Evolutionary conservation across 306 rosid species (phyloP).

Genomic region (Cyclanthera cordifolia): DNA sequence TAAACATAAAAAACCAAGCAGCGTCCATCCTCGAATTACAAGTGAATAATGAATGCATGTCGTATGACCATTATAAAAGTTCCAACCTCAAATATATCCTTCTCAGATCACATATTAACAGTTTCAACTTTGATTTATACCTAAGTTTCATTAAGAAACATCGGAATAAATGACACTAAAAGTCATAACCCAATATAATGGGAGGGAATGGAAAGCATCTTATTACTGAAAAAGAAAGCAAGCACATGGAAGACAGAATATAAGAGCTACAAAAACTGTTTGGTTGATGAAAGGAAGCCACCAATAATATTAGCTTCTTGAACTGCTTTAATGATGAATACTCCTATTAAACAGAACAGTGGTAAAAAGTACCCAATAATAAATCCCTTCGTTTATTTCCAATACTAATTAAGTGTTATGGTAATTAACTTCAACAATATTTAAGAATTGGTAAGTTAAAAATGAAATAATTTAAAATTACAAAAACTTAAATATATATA

Average conservation of each 20-base stretch:
- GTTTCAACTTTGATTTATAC: background rate
- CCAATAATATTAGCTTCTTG: background rate
- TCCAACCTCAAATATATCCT: background rate
- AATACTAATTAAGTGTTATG: background rate
- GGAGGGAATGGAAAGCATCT: background rate
- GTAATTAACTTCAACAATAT: background rate
- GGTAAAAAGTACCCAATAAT: background rate
- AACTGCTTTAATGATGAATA: background rate
- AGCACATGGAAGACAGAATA: background rate
- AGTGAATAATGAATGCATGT: background rate
- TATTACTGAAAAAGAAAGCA: background rate
- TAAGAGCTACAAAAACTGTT: background rate
- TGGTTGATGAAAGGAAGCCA: too few relatives aligned
- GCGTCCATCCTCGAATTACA: too few relatives aligned
- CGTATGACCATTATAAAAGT: background rate
- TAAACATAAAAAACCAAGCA: background rate
- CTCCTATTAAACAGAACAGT: background rate
- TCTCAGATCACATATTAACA: background rate
- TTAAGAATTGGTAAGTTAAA: background rate
- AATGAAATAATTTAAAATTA: too few relatives aligned
- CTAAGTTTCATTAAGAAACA: background rate
- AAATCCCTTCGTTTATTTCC: conserved; percentile 1
- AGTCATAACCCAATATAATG: background rate
- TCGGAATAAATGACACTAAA: background rate
- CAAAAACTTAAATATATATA: too few relatives aligned